Base-by-base conservation (phyloP, 139 green algal genomes). In the Medakamo hakoo region DNA sequence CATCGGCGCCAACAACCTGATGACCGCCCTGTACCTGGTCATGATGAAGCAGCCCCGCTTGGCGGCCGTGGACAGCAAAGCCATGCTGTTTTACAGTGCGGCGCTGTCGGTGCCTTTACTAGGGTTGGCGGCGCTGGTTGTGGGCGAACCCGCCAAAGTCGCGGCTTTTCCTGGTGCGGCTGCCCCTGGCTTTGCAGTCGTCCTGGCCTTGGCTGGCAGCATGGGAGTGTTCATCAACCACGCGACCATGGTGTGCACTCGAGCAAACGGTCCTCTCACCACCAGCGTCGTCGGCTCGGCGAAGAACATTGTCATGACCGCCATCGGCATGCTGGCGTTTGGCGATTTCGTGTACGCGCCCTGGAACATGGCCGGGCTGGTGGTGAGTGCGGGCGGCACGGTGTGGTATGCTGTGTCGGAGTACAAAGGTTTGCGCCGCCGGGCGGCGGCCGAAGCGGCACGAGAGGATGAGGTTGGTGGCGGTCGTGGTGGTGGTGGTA, bases 231-330 rank as follows among this genome's bases (percentile, higher is more conserved):
- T 66, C 49, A 80, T 89, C 61, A 84, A 83, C 66, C 82, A 89
- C 69, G 80, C 75, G 27, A 82, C 72, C 9, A 84, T 88, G 58
- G 63, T 89, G 24, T 89, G 82, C 66, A 89, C 82, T 3, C 64
- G 78, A 48, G 59, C 84, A 24, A 89, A 89, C 58, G 82, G 87
- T 52, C 82, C 82, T 21, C 70, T 88, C 27, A 86, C 77, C 62
- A 87, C 80, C 5, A 79, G 67, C 52, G 79, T 85, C 30, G 71
- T 78, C 32, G 82, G 82, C 57, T 84, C 78, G 32, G 52, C 87
- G 22, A 89, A 89, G 61, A 89, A 89, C 59, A 71, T 83, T 2
- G 55, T 83, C 5, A 86, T 85, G 73, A 89, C 82, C 4, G 61
- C 83, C 2, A 65, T 88, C 18, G 82, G 82, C 2, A 71, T 74